phyloP scores from a whole-genome alignment of 352 stramenopile species.

The Hyaloperonospora arabidopsidis region DNA sequence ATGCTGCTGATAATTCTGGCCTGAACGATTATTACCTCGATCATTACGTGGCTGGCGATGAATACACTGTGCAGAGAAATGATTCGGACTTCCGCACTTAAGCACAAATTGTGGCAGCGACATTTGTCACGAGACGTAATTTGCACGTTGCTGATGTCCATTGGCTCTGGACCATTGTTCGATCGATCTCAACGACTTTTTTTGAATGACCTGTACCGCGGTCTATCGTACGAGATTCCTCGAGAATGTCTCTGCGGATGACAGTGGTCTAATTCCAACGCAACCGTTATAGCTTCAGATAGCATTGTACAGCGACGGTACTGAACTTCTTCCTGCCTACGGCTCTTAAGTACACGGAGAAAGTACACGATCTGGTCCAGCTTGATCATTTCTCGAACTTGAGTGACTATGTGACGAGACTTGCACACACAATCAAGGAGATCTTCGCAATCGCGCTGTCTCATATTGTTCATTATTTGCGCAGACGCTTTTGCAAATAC shows the following conservation, averaged over 20 bases:
- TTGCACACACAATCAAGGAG: conserved; percentile 3
- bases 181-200: background rate
- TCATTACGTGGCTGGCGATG: background rate
- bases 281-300: background rate
- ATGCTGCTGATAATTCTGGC: background rate
- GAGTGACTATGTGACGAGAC: conserved; percentile 7
- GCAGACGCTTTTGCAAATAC: conserved; percentile 8
- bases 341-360: background rate
- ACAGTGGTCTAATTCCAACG: background rate
- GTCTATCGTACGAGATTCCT: conserved; percentile 1
- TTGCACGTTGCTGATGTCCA: conserved; percentile 11
- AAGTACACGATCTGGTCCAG: conserved; percentile 7
- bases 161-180: conserved; percentile 6
- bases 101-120: conserved; percentile 10
- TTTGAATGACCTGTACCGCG: conserved; percentile 8
- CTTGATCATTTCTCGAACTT: conserved; percentile 2
- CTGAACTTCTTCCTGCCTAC: background rate
- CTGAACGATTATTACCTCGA: conserved; percentile 3
- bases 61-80: background rate
- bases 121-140: conserved; percentile 6
- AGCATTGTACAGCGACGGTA: background rate
- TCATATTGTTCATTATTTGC: conserved; percentile 5
- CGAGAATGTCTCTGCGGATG: background rate
- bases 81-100: background rate
- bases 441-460: conserved; percentile 8